These are phyloP conservation scores for Malus fusca DNA, from an alignment of 306 rosid genomes.

Conservation along the genomic window DNA sequence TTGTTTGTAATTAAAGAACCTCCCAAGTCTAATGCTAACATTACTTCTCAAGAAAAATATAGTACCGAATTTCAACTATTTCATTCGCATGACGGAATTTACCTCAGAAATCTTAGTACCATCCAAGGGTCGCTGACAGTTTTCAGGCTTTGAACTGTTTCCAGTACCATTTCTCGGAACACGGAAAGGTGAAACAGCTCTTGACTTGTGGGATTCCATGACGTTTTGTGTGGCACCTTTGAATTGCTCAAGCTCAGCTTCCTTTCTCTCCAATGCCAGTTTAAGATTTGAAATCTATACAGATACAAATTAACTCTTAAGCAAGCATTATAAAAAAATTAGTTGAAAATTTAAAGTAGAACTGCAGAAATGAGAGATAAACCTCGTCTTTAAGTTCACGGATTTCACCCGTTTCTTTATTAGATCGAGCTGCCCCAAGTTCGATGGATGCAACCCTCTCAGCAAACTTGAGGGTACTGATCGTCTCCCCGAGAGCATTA, in stretches of 20 bases:
- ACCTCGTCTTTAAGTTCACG: slow-evolving; percentile 89
- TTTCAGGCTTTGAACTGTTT: slow-evolving; percentile 49
- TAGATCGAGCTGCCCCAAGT: slow-evolving; percentile 85
- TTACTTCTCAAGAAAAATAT: not conserved
- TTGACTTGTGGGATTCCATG: slow-evolving; percentile 53
- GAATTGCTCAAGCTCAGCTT: slow-evolving; percentile 64
- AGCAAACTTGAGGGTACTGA: slow-evolving; percentile 94
- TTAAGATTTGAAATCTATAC: slow-evolving; percentile 68
- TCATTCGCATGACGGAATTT: not conserved
- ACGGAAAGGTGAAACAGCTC: slow-evolving; percentile 71
- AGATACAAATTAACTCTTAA: not conserved
- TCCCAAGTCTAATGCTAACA: not conserved
- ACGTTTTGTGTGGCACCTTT: slow-evolving; percentile 46
- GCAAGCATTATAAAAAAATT: not conserved
- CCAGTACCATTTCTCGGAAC: slow-evolving; percentile 48
- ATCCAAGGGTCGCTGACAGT: slow-evolving; percentile 36
- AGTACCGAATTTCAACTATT: not conserved
- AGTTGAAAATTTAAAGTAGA: not conserved
- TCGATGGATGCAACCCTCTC: slow-evolving; percentile 95
- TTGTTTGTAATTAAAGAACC: not conserved
- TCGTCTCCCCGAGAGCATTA: slow-evolving; percentile 83
- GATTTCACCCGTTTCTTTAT: slow-evolving; percentile 86
- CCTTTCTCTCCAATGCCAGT: slow-evolving; percentile 69
- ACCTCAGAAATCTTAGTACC: slow-evolving; percentile 60
- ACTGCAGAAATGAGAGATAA: slow-evolving; percentile 19